Base-by-base conservation (phyloP, 331 rosid genomes). In the Ulmus americana region DNA sequence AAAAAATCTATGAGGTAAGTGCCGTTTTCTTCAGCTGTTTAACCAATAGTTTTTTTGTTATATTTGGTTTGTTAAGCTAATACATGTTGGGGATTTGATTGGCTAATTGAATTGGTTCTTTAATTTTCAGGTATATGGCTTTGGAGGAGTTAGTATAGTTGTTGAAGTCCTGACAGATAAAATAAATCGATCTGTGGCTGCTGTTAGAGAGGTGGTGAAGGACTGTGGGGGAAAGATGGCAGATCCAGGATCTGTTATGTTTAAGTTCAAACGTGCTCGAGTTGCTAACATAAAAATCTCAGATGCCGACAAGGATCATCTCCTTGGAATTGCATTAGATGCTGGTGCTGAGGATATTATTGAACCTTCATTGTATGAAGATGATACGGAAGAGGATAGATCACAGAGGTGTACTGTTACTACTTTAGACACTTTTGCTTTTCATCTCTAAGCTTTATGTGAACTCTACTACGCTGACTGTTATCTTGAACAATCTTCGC, bases 171-270 rank as follows among this genome's bases (percentile, higher is more conserved):
- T 87, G 67, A 92, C 98, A 18, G 98, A 92, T 77, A 85, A 89
- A 73, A 70, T 86, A 75, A 77, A 81, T 61, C 91, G 97, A 43
- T 89, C 97, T 13, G 88, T 92, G 79, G 92, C 95, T 59, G 77
- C 79, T 39, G 79, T 92, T 40, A 87, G 97, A 70, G 97, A 92
- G 66, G 95, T 92, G 64, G 67, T 89, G 81, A 92, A 63, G 81
- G 89, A 92, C 73, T 86, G 66, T 59, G 98, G 97, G 10, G 98
- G 95, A 39, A 92, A 92, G 84, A 92, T 92, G 98, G 96, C 96
- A n/a, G 96, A 92, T 80, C 78, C 95, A 59, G 94, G 98, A 14
- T 92, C 95, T 46, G 95, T 92, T 38, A 64, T 72, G 69, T 92
- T 92, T 75, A 92, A 92, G 75, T 89, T 92, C 80, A 81, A 76